These are phyloP conservation scores for Gossypium schwendimanii DNA, from an alignment of 441 rosid genomes.

Conservation along the genomic window DNA sequence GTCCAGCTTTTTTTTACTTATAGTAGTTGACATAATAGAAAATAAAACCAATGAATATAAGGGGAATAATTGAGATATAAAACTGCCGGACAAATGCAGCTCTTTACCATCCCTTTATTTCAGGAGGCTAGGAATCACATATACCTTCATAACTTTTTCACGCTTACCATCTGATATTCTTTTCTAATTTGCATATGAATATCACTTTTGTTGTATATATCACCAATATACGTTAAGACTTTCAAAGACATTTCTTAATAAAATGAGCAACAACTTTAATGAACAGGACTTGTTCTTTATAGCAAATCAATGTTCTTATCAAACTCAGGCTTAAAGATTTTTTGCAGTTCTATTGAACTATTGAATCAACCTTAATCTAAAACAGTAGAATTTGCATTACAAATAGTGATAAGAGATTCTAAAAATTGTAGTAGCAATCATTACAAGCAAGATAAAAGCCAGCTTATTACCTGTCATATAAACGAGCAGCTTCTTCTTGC, in stretches of 20 bases:
- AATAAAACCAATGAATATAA: not conserved
- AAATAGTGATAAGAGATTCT: not conserved
- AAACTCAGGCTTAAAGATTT: not conserved
- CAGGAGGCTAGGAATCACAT: not conserved
- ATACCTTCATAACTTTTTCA: not conserved
- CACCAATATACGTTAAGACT: not conserved
- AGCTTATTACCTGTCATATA: conserved; percentile 69
- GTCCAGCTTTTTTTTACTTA: not conserved
- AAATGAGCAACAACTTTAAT: not conserved
- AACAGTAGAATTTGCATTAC: not conserved
- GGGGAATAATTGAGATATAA: not conserved
- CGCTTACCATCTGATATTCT: not conserved
- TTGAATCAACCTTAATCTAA: not conserved
- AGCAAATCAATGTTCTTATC: conserved; percentile 4
- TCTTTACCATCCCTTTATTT: not conserved
- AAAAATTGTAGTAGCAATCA: conserved; percentile 1
- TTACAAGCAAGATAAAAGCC: not conserved
- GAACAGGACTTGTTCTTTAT: not conserved
- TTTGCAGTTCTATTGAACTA: not conserved
- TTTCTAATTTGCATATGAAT: not conserved
- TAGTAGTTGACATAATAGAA: not conserved
- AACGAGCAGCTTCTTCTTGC: conserved; percentile 90
- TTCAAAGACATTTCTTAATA: not conserved
- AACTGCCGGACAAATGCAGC: not conserved
- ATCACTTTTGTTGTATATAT: not conserved